Percentiles rank a stretch among this genome's conserved stretches.
Conservation (phyloP, 2,329 filamentous ascomycete genomes). For the Aspergillus candidus region DNA sequence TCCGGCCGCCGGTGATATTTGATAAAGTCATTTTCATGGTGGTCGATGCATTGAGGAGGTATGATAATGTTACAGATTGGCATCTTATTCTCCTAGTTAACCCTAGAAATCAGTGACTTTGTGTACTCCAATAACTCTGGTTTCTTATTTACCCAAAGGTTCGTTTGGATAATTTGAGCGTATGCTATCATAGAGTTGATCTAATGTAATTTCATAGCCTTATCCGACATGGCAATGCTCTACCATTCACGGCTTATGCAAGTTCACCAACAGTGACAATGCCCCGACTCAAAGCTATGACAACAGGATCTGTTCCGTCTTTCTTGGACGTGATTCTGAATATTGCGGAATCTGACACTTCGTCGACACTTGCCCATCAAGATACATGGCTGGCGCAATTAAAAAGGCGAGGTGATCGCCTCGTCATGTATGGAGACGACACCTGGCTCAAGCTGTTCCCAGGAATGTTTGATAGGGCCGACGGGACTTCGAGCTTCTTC, state of each 20-base stretch:
- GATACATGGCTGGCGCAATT: conserved; percentile 97
- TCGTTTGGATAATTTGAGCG: conserved; percentile 5
- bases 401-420: conserved; percentile 66
- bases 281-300: conserved; percentile 95
- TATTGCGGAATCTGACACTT: conserved; percentile 88
- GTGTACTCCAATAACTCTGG: conserved; percentile 76
- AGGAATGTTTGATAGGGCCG: conserved; percentile 73
- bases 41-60: conserved; percentile 89
- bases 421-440: conserved; percentile 95
- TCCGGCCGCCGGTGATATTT: conserved; percentile 64
- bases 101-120: conserved; percentile 63
- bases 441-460: conserved; percentile 98
- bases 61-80: conserved; percentile 18
- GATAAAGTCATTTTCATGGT: conserved; percentile 96
- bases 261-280: conserved; percentile 97
- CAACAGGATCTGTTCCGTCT: conserved; percentile 94
- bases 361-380: conserved; percentile 77
- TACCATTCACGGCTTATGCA: conserved; percentile 93
- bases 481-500: conserved; percentile 97
- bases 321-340: conserved; percentile 97
- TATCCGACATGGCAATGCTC: conserved; percentile 72
- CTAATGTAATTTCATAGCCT: conserved; percentile 50
- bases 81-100: conserved; percentile 13
- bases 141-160: conserved; percentile 86
- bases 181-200: not conserved